phyloP scores from a whole-genome alignment of 306 rosid genomes.

The Fagus sylvatica region DNA sequence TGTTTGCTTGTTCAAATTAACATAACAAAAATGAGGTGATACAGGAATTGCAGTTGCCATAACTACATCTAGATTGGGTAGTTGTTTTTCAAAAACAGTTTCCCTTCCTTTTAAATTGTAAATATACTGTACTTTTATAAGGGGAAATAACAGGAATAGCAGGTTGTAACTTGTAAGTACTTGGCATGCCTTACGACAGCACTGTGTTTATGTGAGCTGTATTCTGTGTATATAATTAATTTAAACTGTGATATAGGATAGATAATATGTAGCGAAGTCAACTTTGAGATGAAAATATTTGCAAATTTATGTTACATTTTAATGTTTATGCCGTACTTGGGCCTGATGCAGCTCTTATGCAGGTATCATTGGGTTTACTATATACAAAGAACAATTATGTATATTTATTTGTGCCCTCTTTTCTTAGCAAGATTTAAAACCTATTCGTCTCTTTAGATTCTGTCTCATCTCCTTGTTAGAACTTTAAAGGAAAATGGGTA shows the following conservation, averaged over 20 bases:
- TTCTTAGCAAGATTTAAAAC: no score
- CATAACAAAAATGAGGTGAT: conserved; percentile 29
- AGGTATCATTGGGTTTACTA: no score
- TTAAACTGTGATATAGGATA: not conserved
- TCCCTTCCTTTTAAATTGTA: conserved; percentile 36
- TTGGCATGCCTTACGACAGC: not conserved
- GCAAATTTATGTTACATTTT: no score
- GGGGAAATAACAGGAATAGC: conserved; percentile 18
- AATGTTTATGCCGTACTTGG: not conserved
- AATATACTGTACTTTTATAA: conserved; percentile 31
- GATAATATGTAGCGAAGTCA: not conserved
- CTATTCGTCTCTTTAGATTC: no score
- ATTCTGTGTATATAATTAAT: not conserved
- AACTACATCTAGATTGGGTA: conserved; percentile 15
- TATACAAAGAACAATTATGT: no score
- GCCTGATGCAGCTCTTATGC: no score
- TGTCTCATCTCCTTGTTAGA: not conserved
- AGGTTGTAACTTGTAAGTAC: conserved; percentile 9
- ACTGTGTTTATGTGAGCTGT: not conserved
- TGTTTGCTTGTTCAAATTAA: conserved; percentile 29
- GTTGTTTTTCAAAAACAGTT: not conserved
- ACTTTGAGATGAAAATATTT: not conserved
- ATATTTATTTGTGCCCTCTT: no score
- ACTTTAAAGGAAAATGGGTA: not conserved
- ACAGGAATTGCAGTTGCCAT: conserved; percentile 23